Evolutionary conservation across 2,329 filamentous ascomycete genomes (phyloP).

Genomic region (Fusarium miscanthi): DNA sequence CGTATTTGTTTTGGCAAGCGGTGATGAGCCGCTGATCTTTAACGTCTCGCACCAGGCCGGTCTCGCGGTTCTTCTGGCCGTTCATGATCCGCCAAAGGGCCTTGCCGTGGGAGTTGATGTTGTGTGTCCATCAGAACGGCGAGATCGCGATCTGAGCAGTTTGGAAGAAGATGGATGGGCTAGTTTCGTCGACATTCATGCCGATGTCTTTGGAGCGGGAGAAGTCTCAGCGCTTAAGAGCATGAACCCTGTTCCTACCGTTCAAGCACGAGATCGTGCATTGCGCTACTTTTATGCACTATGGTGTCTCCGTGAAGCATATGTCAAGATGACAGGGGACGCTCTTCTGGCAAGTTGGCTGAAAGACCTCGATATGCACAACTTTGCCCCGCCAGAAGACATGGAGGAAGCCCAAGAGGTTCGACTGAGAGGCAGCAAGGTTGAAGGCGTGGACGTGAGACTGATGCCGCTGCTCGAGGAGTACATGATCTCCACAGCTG

Average conservation of each 20-base stretch:
- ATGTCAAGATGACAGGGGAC: conserved; percentile 85
- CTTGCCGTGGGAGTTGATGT: conserved; percentile 76
- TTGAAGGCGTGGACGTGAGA: conserved; percentile 51
- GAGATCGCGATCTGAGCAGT: conserved; percentile 68
- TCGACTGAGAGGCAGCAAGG: conserved; percentile 45
- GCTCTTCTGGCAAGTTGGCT: conserved; percentile 81
- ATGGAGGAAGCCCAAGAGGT: conserved; percentile 43
- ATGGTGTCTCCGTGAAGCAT: conserved; percentile 84
- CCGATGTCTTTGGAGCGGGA: conserved; percentile 72
- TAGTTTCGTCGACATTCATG: conserved; percentile 76
- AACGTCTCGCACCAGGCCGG: conserved; percentile 85
- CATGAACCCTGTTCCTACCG: conserved; percentile 45
- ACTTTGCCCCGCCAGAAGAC: conserved; percentile 67
- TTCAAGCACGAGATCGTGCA: conserved; percentile 60
- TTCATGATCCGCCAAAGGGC: conserved; percentile 48
- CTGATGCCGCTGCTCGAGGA: conserved; percentile 58
- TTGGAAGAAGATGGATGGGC: conserved; percentile 70
- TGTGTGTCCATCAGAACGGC: conserved; percentile 78
- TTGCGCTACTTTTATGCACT: conserved; percentile 79
- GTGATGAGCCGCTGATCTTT: conserved; percentile 67
- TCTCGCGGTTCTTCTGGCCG: conserved; percentile 74
- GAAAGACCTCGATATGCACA: conserved; percentile 73
- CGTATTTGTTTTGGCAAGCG: conserved; percentile 62
- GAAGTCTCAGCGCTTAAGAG: conserved; percentile 73
- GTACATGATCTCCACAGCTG: conserved; percentile 66